These are phyloP conservation scores for Xerocomus tenax DNA, from an alignment of 1,284 basidiomycete genomes.

Conservation along the genomic window DNA sequence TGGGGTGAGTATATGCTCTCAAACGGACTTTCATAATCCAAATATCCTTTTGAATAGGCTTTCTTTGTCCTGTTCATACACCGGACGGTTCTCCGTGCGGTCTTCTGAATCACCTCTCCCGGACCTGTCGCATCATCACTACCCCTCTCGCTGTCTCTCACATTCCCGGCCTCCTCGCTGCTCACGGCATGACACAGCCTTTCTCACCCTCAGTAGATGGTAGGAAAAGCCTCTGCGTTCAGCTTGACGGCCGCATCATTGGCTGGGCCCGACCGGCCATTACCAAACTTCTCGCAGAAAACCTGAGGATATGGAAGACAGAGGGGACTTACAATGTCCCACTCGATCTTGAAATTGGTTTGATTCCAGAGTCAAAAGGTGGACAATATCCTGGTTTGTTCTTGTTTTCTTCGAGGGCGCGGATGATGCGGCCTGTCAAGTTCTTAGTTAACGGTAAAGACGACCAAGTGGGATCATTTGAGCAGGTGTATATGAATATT, in stretches of 20 bases:
- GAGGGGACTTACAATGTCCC: conserved; percentile 79
- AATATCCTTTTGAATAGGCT: conserved; percentile 46
- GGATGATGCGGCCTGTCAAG: conserved; percentile 99
- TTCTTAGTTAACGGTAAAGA: conserved; percentile 79
- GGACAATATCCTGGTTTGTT: conserved; percentile 97
- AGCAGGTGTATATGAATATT: conserved; percentile 99
- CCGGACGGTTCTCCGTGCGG: conserved; percentile 98
- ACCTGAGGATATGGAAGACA: conserved; percentile 92
- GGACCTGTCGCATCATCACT: conserved; percentile 89
- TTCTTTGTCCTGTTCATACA: conserved; percentile 97
- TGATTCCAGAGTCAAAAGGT: conserved; percentile 81
- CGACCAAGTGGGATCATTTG: conserved; percentile 93
- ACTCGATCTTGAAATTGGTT: conserved; percentile 91
- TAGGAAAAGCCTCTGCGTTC: conserved; percentile 75
- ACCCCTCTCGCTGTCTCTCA: conserved; percentile 67
- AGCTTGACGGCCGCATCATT: conserved; percentile 90
- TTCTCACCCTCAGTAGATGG: conserved; percentile 77
- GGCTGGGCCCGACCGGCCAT: conserved; percentile 85
- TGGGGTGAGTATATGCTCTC: conserved; percentile 62
- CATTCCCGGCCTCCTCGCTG: conserved; percentile 74
- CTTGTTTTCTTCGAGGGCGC: conserved; percentile 78
- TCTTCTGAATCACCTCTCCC: conserved; percentile 92
- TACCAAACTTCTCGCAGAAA: conserved; percentile 73
- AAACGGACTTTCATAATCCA: conserved; percentile 2
- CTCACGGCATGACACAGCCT: conserved; percentile 92